A percentile compares a stretch with the other conserved stretches of the same genome.
These are phyloP conservation scores for Macrocystidia cucumis DNA, from an alignment of 1,284 basidiomycete genomes.

Conservation along the genomic window DNA sequence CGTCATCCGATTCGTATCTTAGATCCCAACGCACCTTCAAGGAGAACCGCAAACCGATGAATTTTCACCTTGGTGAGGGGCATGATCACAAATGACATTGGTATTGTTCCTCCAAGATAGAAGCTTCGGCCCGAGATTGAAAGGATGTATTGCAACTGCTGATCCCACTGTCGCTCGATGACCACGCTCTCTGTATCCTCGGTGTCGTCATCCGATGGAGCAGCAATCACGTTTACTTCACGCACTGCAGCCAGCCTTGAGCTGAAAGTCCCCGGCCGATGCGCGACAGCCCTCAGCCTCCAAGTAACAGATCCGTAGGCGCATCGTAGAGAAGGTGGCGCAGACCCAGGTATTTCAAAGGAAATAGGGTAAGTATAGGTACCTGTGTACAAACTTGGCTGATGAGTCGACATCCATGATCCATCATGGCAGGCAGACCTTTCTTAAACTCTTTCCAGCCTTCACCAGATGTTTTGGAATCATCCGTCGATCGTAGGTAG, in stretches of 20 bases:
- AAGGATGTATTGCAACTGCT: slow-evolving; percentile 82
- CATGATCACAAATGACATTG: slow-evolving; percentile 77
- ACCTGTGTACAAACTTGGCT: slow-evolving; percentile 38
- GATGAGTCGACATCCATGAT: slow-evolving; percentile 1
- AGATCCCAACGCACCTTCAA: slow-evolving; percentile 63
- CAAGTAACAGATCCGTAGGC: slow-evolving; percentile 80
- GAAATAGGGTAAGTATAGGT: slow-evolving; percentile 94
- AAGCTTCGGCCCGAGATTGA: slow-evolving; percentile 77
- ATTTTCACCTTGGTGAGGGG: slow-evolving; percentile 84
- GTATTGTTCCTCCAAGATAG: slow-evolving; percentile 78
- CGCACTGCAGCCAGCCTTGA: slow-evolving; percentile 64
- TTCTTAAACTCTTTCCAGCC: slow-evolving; percentile 90
- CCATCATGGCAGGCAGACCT: slow-evolving; percentile 38
- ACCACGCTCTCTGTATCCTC: slow-evolving; percentile 82
- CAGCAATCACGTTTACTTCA: slow-evolving; percentile 75
- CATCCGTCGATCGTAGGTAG: slow-evolving; percentile 35
- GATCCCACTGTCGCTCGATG: slow-evolving; percentile 90
- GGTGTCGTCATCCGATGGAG: slow-evolving; percentile 71
- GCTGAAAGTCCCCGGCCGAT: slow-evolving; percentile 79
- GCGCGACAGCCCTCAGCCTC: slow-evolving; percentile 77
- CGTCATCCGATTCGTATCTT: no score
- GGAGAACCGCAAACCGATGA: slow-evolving; percentile 66
- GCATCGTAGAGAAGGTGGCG: slow-evolving; percentile 77
- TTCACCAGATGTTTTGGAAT: slow-evolving; percentile 38
- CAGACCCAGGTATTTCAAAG: slow-evolving; percentile 75